A percentile compares a stretch with the other conserved stretches of the same genome.
These are phyloP conservation scores for Fragilaria crotonensis DNA, from an alignment of 108 stramenopile genomes.

Conservation along the genomic window DNA sequence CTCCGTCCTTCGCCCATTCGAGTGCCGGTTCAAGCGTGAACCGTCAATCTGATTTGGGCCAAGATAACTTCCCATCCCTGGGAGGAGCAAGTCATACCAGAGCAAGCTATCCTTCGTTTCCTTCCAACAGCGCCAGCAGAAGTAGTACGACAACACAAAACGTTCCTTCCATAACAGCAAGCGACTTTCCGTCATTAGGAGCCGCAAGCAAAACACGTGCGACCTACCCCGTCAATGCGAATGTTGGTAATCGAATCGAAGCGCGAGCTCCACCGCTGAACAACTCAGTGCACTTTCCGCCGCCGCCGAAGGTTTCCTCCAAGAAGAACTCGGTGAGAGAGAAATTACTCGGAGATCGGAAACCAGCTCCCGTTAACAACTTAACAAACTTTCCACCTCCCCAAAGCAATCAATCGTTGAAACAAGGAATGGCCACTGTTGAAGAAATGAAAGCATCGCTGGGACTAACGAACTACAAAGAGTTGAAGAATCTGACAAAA, in stretches of 20 bases:
- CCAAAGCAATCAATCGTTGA: conserved; percentile 22
- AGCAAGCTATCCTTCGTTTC: neutral
- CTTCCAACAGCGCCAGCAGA: too few species aligned
- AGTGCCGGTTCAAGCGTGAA: neutral
- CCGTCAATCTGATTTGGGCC: conserved; percentile 15
- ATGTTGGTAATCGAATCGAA: neutral
- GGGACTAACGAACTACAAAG: conserved; percentile 66
- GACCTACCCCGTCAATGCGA: too few species aligned
- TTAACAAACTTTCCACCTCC: conserved; percentile 36
- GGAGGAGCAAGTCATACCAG: conserved; percentile 6
- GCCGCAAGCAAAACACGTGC: conserved; percentile 1
- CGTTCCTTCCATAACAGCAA: conserved; percentile 28
- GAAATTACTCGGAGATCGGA: neutral
- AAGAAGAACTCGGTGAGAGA: neutral
- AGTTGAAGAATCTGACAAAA: conserved; percentile 63
- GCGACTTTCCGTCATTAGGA: conserved; percentile 18
- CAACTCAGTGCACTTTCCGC: conserved; percentile 32
- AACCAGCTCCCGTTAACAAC: conserved; percentile 8
- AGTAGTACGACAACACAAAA: conserved; percentile 18
- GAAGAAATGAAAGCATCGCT: conserved; percentile 65
- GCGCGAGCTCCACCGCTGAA: neutral
- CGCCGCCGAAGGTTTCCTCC: conserved; percentile 13
- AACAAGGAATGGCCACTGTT: conserved; percentile 43
- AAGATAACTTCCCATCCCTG: conserved; percentile 54
- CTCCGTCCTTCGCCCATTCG: neutral